Evolutionary conservation across 108 stramenopile species (phyloP).

Genomic region (Cyclotella baltica): DNA sequence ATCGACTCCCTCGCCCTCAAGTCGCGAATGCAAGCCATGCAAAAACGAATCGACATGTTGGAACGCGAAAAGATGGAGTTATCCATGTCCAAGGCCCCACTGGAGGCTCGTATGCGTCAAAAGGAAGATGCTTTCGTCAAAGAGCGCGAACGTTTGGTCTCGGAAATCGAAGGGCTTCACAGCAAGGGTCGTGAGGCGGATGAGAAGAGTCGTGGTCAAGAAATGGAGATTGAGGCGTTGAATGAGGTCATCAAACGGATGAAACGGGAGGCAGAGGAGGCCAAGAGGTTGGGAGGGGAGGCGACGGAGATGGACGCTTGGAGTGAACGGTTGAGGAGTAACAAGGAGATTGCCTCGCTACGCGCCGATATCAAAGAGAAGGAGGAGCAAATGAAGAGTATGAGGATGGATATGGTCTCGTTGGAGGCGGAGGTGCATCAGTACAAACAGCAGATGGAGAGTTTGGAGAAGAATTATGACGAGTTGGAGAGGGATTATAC

Average conservation of each 20-base stretch:
- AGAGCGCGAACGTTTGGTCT: slow-evolving; percentile 65
- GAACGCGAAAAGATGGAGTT: slow-evolving; percentile 88
- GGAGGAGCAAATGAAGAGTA: slow-evolving; percentile 78
- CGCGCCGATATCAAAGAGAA: slow-evolving; percentile 72
- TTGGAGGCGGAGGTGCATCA: slow-evolving; percentile 85
- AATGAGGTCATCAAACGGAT: slow-evolving; percentile 68
- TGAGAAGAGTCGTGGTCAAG: slow-evolving; percentile 73
- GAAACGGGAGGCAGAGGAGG: slow-evolving; percentile 69
- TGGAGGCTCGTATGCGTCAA: slow-evolving; percentile 85
- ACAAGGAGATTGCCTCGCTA: slow-evolving; percentile 74
- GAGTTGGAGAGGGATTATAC: slow-evolving; percentile 78
- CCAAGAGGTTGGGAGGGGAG: slow-evolving; percentile 28
- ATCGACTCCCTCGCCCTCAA: slow-evolving; percentile 69
- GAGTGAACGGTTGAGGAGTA: slow-evolving; percentile 73
- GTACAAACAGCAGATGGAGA: slow-evolving; percentile 72
- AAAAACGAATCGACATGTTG: slow-evolving; percentile 73
- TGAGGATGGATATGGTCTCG: slow-evolving; percentile 81
- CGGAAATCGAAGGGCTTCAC: slow-evolving; percentile 73
- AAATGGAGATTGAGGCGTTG: slow-evolving; percentile 66
- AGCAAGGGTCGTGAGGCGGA: slow-evolving; percentile 61
- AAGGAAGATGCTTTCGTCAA: slow-evolving; percentile 83
- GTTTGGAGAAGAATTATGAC: slow-evolving; percentile 66
- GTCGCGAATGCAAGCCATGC: slow-evolving; percentile 75
- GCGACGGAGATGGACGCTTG: slow-evolving; percentile 58
- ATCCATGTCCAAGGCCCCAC: slow-evolving; percentile 86